Evolutionary conservation across 1,139 yeast species (phyloP).

Genomic region (Martiniozyma asiatica): DNA sequence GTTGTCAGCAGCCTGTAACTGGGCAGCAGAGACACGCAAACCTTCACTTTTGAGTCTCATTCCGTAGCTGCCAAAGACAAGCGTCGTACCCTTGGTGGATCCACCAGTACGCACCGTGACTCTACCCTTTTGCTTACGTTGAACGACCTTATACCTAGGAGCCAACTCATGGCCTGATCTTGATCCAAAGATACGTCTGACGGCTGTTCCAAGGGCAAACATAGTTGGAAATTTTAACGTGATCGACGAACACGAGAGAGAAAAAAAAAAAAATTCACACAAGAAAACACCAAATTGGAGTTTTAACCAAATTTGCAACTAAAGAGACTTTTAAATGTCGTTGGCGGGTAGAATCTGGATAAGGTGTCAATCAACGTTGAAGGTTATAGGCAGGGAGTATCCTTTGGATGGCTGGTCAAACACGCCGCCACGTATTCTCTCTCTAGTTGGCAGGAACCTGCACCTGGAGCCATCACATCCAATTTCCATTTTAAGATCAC

Average conservation of each 20-base stretch:
- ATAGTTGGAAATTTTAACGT: no score
- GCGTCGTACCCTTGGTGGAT: constrained; percentile 72
- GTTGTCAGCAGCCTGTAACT: constrained; percentile 82
- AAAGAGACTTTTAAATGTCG: background rate
- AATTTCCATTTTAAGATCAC: constrained; percentile 67
- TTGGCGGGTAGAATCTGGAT: constrained; percentile 2
- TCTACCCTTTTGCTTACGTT: constrained; percentile 88
- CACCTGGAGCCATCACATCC: constrained; percentile 76
- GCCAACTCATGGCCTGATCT: constrained; percentile 64
- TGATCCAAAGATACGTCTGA: no score
- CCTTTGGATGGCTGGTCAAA: constrained; percentile 75
- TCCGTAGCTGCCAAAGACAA: constrained; percentile 78
- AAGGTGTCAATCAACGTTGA: constrained; percentile 19
- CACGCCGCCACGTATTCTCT: constrained; percentile 62
- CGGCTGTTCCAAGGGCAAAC: no score
- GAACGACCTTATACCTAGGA: constrained; percentile 62
- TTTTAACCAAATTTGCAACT: no score
- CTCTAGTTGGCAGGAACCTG: constrained; percentile 57
- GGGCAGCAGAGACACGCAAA: constrained; percentile 75
- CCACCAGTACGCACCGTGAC: constrained; percentile 95
- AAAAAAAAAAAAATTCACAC: no score
- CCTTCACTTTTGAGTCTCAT: constrained; percentile 83
- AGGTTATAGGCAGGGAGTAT: constrained; percentile 41
- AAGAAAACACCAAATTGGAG: no score
- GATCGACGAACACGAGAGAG: no score